Conservation (phyloP, 495 filamentous ascomycete genomes). For the Rusavskia elegans region DNA sequence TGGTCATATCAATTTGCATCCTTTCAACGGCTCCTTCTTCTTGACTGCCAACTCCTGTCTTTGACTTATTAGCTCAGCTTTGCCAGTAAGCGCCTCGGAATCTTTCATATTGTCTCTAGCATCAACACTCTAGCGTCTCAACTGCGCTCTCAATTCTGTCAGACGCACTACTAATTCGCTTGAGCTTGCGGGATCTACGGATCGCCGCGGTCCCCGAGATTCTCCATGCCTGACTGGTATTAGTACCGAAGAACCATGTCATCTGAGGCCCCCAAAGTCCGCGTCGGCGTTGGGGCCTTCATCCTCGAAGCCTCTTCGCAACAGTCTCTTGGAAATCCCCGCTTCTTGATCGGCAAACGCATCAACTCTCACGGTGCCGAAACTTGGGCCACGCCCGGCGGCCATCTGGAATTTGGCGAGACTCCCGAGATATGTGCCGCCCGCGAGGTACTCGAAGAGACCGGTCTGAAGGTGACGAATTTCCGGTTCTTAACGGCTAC, state of each 20-base stretch:
- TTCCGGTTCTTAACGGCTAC: conserved; percentile 36
- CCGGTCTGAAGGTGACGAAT: conserved; percentile 35
- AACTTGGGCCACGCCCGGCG: conserved; percentile 48
- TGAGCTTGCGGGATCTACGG: no score
- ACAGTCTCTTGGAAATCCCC: conserved; percentile 2
- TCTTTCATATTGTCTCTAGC: no score
- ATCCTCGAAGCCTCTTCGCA: conserved; percentile 6
- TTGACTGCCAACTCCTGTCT: no score
- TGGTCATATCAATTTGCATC: no score
- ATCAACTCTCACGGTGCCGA: conserved; percentile 21
- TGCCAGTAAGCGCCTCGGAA: no score
- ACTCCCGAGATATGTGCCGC: conserved; percentile 37
- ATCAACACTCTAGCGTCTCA: no score
- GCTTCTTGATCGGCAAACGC: conserved; percentile 14
- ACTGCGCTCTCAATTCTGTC: no score
- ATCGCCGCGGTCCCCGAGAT: no score
- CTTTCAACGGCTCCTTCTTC: no score
- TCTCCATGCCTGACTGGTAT: no score
- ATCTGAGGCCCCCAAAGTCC: conserved; percentile 3
- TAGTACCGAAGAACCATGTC: neutral
- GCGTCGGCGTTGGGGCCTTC: conserved; percentile 13
- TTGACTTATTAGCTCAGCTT: no score
- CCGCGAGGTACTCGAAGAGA: conserved; percentile 54
- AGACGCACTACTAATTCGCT: no score
- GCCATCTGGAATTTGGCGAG: conserved; percentile 54